phyloP scores from a whole-genome alignment of 371 early-diverging fungal genomes.

The Mucor lusitanicus region DNA sequence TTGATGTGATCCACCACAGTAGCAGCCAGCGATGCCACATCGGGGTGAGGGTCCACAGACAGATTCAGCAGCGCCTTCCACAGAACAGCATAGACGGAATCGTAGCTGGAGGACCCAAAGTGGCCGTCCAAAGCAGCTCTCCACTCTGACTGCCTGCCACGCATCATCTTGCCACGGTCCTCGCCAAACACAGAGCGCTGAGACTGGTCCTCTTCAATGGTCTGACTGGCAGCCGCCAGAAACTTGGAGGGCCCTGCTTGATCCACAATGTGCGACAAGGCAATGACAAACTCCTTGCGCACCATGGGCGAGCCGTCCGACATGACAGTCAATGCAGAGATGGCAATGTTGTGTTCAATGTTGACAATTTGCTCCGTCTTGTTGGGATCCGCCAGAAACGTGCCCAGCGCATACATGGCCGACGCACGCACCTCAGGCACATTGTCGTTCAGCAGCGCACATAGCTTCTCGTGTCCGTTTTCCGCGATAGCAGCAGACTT shows the following conservation, averaged over 20 bases:
- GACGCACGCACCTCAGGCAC: constrained; percentile 88
- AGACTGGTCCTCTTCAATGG: constrained; percentile 61
- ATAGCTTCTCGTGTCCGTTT: constrained; percentile 72
- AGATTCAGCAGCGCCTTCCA: constrained; percentile 81
- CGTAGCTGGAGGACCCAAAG: constrained; percentile 46
- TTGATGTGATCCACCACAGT: constrained; percentile 77
- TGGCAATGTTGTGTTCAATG: constrained; percentile 70
- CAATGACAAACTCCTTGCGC: constrained; percentile 77
- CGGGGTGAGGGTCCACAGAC: constrained; percentile 78
- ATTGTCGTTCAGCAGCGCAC: constrained; percentile 62
- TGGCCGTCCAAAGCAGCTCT: constrained; percentile 30
- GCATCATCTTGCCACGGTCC: constrained; percentile 19
- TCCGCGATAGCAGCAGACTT: constrained; percentile 70
- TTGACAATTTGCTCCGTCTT: constrained; percentile 71
- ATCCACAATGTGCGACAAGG: constrained; percentile 69
- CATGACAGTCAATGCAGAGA: constrained; percentile 61
- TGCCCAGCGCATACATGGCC: constrained; percentile 77
- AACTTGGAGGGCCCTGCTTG: constrained; percentile 62
- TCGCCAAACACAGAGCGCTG: constrained; percentile 20
- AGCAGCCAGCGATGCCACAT: constrained; percentile 66
- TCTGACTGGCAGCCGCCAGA: constrained; percentile 65
- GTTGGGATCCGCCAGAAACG: constrained; percentile 77
- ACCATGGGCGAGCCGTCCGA: constrained; percentile 85
- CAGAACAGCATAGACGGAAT: constrained; percentile 63
- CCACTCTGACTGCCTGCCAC: constrained; percentile 32